A percentile compares a stretch with the other conserved stretches of the same genome.
Conservation (phyloP, 345 rosid genomes). For the Eucalyptus brandiana region DNA sequence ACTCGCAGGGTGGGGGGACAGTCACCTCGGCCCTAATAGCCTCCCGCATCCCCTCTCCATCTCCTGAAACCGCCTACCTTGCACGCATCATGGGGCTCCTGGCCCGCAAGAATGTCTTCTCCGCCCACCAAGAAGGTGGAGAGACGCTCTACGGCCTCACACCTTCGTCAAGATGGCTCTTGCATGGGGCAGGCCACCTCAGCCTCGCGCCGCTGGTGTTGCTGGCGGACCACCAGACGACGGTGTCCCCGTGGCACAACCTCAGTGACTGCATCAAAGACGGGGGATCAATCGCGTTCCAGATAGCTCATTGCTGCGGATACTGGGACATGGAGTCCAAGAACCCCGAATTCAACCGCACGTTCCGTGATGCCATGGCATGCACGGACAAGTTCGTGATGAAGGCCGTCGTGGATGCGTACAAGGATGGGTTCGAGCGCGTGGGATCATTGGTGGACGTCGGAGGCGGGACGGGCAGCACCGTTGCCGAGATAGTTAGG, state of each 20-base stretch:
- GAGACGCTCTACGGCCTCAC: slow-evolving; percentile 11
- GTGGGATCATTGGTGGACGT: background rate
- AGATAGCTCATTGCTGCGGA: background rate
- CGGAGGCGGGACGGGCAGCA: slow-evolving; percentile 1
- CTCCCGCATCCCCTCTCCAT: background rate
- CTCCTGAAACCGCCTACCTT: background rate
- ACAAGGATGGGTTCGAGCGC: background rate
- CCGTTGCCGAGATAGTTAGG: background rate
- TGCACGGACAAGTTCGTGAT: background rate
- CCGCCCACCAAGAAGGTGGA: background rate
- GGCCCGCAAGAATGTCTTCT: slow-evolving; percentile 2
- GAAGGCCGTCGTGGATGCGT: background rate
- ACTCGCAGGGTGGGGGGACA: background rate
- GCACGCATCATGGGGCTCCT: slow-evolving; percentile 10
- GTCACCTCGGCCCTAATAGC: slow-evolving; percentile 7
- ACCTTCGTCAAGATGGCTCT: slow-evolving; percentile 14
- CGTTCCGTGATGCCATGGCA: background rate
- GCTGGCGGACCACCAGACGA: background rate
- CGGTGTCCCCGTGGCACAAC: slow-evolving; percentile 3
- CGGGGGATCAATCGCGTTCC: background rate
- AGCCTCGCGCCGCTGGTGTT: slow-evolving; percentile 11
- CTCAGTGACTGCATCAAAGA: background rate
- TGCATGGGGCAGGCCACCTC: background rate
- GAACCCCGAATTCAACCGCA: background rate
- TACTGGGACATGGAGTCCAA: background rate